phyloP scores from a whole-genome alignment of 495 filamentous ascomycete genomes.

The Aspergillus hancockii region DNA sequence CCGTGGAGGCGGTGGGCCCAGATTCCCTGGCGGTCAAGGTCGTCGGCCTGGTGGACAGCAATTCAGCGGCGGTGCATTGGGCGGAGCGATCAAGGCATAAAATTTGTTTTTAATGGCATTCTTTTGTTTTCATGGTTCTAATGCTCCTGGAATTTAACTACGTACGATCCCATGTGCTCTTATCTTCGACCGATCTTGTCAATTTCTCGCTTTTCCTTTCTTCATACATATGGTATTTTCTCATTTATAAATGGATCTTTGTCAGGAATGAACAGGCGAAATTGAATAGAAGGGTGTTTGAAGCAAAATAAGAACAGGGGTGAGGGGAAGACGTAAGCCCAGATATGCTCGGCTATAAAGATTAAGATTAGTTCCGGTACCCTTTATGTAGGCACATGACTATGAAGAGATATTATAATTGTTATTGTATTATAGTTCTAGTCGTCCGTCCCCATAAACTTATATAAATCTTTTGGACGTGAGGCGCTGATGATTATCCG shows the following conservation, averaged over 20 bases:
- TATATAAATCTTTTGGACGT: too few species aligned
- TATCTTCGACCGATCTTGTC: slow-evolving; percentile 8
- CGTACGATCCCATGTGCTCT: slow-evolving; percentile 26
- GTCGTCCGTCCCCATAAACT: too few species aligned
- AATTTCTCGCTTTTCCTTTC: slow-evolving; percentile 8
- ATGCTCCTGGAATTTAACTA: slow-evolving; percentile 25
- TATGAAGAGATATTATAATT: not conserved
- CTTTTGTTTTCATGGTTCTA: slow-evolving; percentile 31
- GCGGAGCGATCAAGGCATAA: slow-evolving; percentile 64
- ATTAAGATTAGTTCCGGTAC: not conserved
- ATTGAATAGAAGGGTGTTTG: not conserved
- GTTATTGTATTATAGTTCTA: not conserved
- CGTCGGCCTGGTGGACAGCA: slow-evolving; percentile 60
- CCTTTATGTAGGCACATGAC: not conserved
- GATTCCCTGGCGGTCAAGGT: slow-evolving; percentile 49
- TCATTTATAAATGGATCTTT: slow-evolving; percentile 20
- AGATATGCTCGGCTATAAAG: not conserved
- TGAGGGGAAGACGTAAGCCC: not conserved
- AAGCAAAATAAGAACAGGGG: not conserved
- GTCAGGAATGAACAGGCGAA: slow-evolving; percentile 17
- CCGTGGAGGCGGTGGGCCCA: slow-evolving; percentile 66
- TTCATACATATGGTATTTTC: slow-evolving; percentile 16
- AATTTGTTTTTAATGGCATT: slow-evolving; percentile 46
- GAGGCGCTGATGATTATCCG: too few species aligned
- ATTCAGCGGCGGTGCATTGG: slow-evolving; percentile 65